Evolutionary conservation across 2,329 filamentous ascomycete species (phyloP).

Genomic region (Aspergillus pseudoterreus): DNA sequence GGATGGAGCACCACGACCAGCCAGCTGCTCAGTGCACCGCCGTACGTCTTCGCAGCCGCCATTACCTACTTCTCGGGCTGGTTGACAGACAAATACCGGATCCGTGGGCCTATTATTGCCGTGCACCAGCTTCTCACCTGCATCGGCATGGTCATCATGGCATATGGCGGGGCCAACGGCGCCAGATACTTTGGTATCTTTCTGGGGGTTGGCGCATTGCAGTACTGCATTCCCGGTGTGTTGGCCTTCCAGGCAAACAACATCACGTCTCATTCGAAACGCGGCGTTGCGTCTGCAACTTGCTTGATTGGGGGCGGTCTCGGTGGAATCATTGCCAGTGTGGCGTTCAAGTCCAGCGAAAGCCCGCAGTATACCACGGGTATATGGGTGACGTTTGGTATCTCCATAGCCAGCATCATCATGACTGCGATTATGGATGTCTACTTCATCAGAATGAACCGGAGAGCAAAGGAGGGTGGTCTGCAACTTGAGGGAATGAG

Average conservation of each 20-base stretch:
- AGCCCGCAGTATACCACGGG: slow-evolving; percentile 11
- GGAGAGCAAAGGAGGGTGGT: slow-evolving; percentile 7
- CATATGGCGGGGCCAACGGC: slow-evolving; percentile 6
- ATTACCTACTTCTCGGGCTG: slow-evolving; percentile 26
- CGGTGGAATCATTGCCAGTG: slow-evolving; percentile 15
- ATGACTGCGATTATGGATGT: slow-evolving; percentile 6
- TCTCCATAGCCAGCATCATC: slow-evolving; percentile 7
- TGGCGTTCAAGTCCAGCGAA: slow-evolving; percentile 11
- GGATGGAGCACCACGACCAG: slow-evolving; percentile 30
- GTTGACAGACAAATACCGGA: slow-evolving; percentile 11
- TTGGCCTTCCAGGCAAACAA: slow-evolving; percentile 32
- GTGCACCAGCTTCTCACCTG: slow-evolving; percentile 11
- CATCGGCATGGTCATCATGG: slow-evolving; percentile 11
- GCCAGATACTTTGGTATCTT: slow-evolving; percentile 10
- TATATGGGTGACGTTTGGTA: slow-evolving; percentile 12
- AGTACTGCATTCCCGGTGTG: slow-evolving; percentile 27
- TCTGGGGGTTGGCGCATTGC: slow-evolving; percentile 23
- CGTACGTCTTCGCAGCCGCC: slow-evolving; percentile 34
- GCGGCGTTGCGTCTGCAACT: slow-evolving; percentile 25
- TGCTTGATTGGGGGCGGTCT: slow-evolving; percentile 27
- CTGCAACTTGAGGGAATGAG: slow-evolving; percentile 6
- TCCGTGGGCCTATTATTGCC: slow-evolving; percentile 10
- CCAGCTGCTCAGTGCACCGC: slow-evolving; percentile 32
- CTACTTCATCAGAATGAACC: slow-evolving; percentile 9
- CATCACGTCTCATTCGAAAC: slow-evolving; percentile 27